These are phyloP conservation scores for Antarctomyces pellizariae DNA, from an alignment of 495 filamentous ascomycete genomes.

Conservation along the genomic window DNA sequence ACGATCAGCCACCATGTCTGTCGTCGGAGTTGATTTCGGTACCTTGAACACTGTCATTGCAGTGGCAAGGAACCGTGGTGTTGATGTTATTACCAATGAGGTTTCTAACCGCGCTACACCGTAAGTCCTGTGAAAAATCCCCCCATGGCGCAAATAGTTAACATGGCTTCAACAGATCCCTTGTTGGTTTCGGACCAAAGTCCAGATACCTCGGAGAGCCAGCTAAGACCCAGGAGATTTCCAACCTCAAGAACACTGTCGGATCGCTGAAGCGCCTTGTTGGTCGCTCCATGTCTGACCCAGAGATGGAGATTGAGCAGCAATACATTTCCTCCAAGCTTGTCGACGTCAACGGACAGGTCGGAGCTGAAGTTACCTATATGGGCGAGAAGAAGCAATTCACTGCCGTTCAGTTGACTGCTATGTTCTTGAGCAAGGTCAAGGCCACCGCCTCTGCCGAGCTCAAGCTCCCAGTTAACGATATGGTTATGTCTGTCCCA, in stretches of 20 bases:
- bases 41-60: slow-evolving; percentile 93
- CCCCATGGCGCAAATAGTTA: slow-evolving; percentile 5
- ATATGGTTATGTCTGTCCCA: slow-evolving; percentile 83
- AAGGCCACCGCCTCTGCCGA: slow-evolving; percentile 71
- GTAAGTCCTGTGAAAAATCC: slow-evolving; percentile 31
- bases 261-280: slow-evolving; percentile 75
- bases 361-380: slow-evolving; percentile 86
- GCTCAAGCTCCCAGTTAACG: slow-evolving; percentile 78
- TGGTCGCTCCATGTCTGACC: slow-evolving; percentile 66
- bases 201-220: slow-evolving; percentile 80
- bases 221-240: slow-evolving; percentile 97
- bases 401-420: slow-evolving; percentile 70
- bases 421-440: slow-evolving; percentile 91
- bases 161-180: slow-evolving; percentile 32
- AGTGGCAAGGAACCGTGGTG: slow-evolving; percentile 90
- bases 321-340: slow-evolving; percentile 72
- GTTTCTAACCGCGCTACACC: slow-evolving; percentile 96
- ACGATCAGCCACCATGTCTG: slow-evolving; percentile 22
- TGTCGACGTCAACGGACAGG: slow-evolving; percentile 78
- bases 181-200: slow-evolving; percentile 88
- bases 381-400: slow-evolving; percentile 87
- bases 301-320: slow-evolving; percentile 79
- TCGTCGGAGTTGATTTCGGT: slow-evolving; percentile 73
- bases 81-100: slow-evolving; percentile 99
- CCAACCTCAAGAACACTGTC: slow-evolving; percentile 98